Conservation (phyloP, 2,329 filamentous ascomycete genomes). For the Aspergillus awamori region DNA sequence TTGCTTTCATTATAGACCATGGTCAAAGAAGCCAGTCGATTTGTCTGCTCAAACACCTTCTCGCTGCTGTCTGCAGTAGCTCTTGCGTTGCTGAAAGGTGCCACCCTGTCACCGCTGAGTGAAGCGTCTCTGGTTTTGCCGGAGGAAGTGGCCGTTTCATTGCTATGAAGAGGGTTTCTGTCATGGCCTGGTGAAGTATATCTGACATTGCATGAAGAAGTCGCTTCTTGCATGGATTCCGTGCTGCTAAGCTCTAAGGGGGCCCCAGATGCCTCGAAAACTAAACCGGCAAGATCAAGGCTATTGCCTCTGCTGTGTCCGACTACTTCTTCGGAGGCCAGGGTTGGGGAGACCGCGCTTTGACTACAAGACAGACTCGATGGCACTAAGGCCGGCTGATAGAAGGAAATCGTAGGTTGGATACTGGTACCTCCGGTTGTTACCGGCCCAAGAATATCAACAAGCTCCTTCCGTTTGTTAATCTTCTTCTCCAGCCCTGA, state of each 20-base stretch:
- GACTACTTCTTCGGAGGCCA: not conserved
- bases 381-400: slow-evolving; percentile 27
- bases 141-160: not conserved
- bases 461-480: slow-evolving; percentile 11
- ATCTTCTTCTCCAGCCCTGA: not conserved
- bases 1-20: not conserved
- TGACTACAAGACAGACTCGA: not conserved
- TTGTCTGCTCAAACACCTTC: not conserved
- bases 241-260: not conserved
- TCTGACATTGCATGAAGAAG: not conserved
- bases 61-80: not conserved
- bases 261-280: not conserved
- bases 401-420: slow-evolving; percentile 15
- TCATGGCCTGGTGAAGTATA: not conserved
- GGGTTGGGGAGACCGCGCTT: not conserved
- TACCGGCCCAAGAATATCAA: slow-evolving; percentile 18
- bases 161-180: not conserved
- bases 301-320: not conserved
- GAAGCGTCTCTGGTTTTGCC: not conserved
- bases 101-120: not conserved
- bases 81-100: not conserved
- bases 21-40: slow-evolving; percentile 11
- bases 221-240: not conserved
- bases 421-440: not conserved
- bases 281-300: slow-evolving; percentile 14